Percentiles rank a stretch among this genome's conserved stretches.
Evolutionary conservation across 768 basidiomycete species (phyloP).

Genomic region (Pleurotus giganteus): DNA sequence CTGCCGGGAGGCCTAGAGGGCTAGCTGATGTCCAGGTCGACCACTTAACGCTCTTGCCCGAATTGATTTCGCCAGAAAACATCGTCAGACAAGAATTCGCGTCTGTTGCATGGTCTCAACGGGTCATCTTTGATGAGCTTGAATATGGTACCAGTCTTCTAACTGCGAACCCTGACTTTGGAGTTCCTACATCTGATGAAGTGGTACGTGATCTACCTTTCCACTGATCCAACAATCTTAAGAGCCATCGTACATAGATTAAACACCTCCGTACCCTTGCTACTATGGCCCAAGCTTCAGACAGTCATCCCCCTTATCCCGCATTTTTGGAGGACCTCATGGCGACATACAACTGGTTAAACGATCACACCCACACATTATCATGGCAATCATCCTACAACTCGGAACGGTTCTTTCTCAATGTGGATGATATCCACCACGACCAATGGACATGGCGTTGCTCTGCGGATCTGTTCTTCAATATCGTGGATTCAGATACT

Average conservation of each 20-base stretch:
- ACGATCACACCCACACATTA: conserved; percentile 23
- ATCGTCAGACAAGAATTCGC: conserved; percentile 36
- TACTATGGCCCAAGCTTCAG: conserved; percentile 19
- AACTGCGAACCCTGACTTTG: conserved; percentile 34
- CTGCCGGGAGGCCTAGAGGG: conserved; percentile 8
- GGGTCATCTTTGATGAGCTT: conserved; percentile 27
- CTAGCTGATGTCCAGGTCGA: neutral
- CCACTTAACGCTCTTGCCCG: conserved; percentile 26
- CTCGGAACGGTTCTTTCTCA: conserved; percentile 38
- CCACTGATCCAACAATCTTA: neutral
- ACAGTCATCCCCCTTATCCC: conserved; percentile 19
- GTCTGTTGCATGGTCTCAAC: conserved; percentile 48
- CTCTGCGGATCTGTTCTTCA: conserved; percentile 38
- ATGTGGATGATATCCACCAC: conserved; percentile 36
- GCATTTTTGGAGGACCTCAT: conserved; percentile 35
- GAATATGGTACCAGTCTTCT: conserved; percentile 29
- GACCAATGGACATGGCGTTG: conserved; percentile 39
- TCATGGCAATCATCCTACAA: conserved; percentile 18
- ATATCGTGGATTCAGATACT: conserved; percentile 25
- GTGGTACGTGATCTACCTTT: conserved; percentile 35
- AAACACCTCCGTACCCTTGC: conserved; percentile 37
- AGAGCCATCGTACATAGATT: conserved; percentile 26
- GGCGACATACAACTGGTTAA: conserved; percentile 43
- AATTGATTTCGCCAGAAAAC: conserved; percentile 35
- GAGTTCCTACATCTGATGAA: conserved; percentile 36